Base-by-base conservation (phyloP, 1,139 yeast genomes). In the Spathaspora sp. region DNA sequence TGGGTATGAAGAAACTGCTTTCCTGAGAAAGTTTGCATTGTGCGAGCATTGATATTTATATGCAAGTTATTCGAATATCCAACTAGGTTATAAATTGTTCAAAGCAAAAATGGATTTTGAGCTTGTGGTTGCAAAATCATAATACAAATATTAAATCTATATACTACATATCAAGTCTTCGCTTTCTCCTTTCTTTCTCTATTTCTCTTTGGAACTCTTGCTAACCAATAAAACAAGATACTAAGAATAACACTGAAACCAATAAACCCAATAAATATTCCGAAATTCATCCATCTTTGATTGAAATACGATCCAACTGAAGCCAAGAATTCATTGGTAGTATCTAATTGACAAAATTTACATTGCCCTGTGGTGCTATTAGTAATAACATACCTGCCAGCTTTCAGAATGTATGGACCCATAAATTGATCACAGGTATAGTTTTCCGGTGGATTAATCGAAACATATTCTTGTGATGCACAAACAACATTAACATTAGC, bases 251-350 rank as follows among this genome's bases (percentile, higher is more conserved):
- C 66, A 60, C 87, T 84, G 62, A 86, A 70, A 38, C 65, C 65
- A 52, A 81, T 80, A 59, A 63, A 68, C 3, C 61, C 58, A 49
- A 66, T 60, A 54, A 80, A 78, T 46, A 84, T 74, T 60, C 93
- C 93, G 52, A 74, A 74, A 60, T 86, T 79, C 73, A 90, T 80
- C 89, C 91, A 84, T 64, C 81, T 76, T 51, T 75, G 68, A 13
- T 60, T 45, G 56, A 61, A 86, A 1, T 54, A 38, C 15, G 84
- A 66, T 46, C 70, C 67, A 38, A 82, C 69, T 13, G 64, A 36
- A 0, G 54, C 53, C 65, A 86, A 72, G 61, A 69, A 85, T 11
- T 60, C 73, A 57, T 84, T 74, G 3, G 90, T 83, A 3, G 64
- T 53, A 1, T 67, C 57, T 52, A 78, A 63, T 16, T 72, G 55